phyloP scores from a whole-genome alignment of 2,329 filamentous ascomycete species.

The Didymella lethalis region DNA sequence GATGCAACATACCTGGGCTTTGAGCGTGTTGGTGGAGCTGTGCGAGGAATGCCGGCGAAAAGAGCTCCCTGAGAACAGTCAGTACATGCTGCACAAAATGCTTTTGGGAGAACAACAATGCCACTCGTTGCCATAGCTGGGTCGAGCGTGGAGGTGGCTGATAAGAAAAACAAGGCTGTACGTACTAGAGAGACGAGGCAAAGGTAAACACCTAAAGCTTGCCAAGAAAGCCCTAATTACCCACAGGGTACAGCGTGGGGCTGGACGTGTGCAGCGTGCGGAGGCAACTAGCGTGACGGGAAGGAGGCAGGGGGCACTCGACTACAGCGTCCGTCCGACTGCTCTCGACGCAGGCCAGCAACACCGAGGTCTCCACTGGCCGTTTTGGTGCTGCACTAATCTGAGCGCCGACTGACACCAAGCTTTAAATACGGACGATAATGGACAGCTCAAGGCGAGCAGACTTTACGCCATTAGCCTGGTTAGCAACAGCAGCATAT shows the following conservation, averaged over 20 bases:
- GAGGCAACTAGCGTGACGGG: conserved; percentile 12
- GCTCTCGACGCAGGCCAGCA: conserved; percentile 3
- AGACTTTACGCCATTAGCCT: conserved; percentile 1
- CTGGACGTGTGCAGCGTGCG: conserved; percentile 2
- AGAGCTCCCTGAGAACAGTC: background rate
- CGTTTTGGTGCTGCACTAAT: background rate
- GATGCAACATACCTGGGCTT: background rate
- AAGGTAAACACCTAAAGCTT: conserved; percentile 4
- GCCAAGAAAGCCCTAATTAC: background rate
- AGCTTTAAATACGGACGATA: background rate
- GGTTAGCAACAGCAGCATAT: no score
- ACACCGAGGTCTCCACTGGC: background rate
- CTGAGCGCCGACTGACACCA: conserved; percentile 7
- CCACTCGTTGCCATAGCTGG: background rate
- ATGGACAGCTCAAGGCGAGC: background rate
- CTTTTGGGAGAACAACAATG: background rate
- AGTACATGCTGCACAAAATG: background rate
- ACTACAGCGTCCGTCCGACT: conserved; percentile 3
- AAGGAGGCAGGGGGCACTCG: conserved; percentile 11
- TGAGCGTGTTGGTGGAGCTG: background rate
- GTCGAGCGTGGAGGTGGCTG: background rate
- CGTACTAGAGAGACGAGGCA: background rate
- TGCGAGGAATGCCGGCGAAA: background rate
- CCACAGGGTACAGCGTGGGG: conserved; percentile 2
- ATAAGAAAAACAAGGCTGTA: background rate